Percentiles rank a stretch among this genome's conserved stretches.
phyloP scores from a whole-genome alignment of 2,329 filamentous ascomycete species.

The Metarhizium sp. region DNA sequence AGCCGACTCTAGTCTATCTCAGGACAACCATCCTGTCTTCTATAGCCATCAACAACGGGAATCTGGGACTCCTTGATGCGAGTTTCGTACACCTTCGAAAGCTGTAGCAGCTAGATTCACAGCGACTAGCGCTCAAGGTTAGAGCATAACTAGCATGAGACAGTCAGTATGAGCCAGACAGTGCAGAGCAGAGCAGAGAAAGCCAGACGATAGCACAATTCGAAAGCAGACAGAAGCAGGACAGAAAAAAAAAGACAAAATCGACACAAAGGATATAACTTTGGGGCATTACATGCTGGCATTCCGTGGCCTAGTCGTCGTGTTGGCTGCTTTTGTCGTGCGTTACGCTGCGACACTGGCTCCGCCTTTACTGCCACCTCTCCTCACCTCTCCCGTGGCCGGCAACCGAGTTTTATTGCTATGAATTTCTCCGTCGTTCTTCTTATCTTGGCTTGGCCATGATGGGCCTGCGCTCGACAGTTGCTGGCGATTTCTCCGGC shows the following conservation, averaged over 20 bases:
- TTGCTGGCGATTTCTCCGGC: background rate
- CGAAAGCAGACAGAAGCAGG: constrained; percentile 14
- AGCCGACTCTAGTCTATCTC: constrained; percentile 20
- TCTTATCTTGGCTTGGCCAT: background rate
- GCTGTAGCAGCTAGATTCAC: constrained; percentile 43
- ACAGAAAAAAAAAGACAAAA: constrained; percentile 25
- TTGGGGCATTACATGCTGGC: constrained; percentile 2
- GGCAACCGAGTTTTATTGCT: background rate
- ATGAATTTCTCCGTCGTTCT: background rate
- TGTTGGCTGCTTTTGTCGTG: constrained; percentile 11
- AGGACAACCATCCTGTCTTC: constrained; percentile 25
- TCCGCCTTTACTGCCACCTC: background rate
- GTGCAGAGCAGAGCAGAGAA: constrained; percentile 23
- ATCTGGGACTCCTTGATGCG: constrained; percentile 29
- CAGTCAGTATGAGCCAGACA: constrained; percentile 21
- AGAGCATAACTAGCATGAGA: constrained; percentile 58
- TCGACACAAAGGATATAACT: constrained; percentile 32
- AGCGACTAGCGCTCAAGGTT: constrained; percentile 52
- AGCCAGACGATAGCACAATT: constrained; percentile 64
- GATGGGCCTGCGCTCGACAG: background rate
- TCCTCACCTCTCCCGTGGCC: background rate
- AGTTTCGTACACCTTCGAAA: constrained; percentile 28
- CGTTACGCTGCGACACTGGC: background rate
- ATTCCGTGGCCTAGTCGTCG: constrained; percentile 26
- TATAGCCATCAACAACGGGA: constrained; percentile 38